A percentile compares a stretch with the other conserved stretches of the same genome.
These are phyloP conservation scores for Chaetomium olivaceum DNA, from an alignment of 2,329 filamentous ascomycete genomes.

Conservation along the genomic window DNA sequence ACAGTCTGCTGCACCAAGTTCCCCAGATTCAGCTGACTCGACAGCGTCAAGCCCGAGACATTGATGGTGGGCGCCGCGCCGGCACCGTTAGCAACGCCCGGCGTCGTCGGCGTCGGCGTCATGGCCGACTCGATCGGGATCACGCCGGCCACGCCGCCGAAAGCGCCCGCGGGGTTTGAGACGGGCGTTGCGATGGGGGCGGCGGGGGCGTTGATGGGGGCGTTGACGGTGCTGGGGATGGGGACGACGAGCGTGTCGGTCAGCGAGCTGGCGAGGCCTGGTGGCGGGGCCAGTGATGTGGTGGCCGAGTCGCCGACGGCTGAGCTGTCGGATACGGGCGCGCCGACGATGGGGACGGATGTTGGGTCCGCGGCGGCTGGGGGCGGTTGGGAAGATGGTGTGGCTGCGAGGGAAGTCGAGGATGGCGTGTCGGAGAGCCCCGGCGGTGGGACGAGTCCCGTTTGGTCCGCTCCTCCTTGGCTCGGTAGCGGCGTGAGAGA, in stretches of 20 bases:
- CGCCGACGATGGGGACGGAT: slow-evolving; percentile 10
- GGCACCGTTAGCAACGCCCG: slow-evolving; percentile 34
- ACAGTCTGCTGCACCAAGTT: slow-evolving; percentile 40
- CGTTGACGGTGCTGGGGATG: slow-evolving; percentile 12
- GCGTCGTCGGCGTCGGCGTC: slow-evolving; percentile 29
- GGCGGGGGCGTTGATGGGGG: neutral
- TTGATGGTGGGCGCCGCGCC: slow-evolving; percentile 38
- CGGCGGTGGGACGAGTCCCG: slow-evolving; percentile 8
- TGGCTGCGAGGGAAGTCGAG: neutral
- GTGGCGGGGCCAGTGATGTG: slow-evolving; percentile 22
- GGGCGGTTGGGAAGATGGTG: slow-evolving; percentile 9
- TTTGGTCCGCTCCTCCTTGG: slow-evolving; percentile 2
- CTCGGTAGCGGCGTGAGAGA: slow-evolving; percentile 13
- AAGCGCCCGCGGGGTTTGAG: slow-evolving; percentile 20
- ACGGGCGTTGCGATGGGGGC: slow-evolving; percentile 12
- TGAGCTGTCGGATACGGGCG: slow-evolving; percentile 13
- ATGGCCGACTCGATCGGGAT: slow-evolving; percentile 35
- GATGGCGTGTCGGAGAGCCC: slow-evolving; percentile 9
- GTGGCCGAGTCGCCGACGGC: slow-evolving; percentile 15
- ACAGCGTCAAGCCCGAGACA: slow-evolving; percentile 45
- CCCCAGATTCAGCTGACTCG: slow-evolving; percentile 48
- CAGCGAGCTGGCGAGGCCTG: slow-evolving; percentile 25
- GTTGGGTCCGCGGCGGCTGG: neutral
- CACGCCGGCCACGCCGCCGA: slow-evolving; percentile 31
- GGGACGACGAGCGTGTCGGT: slow-evolving; percentile 25